These are phyloP conservation scores for Saccharum spontaneum DNA, from an alignment of 176 grass and related monocot genomes.

Conservation along the genomic window DNA sequence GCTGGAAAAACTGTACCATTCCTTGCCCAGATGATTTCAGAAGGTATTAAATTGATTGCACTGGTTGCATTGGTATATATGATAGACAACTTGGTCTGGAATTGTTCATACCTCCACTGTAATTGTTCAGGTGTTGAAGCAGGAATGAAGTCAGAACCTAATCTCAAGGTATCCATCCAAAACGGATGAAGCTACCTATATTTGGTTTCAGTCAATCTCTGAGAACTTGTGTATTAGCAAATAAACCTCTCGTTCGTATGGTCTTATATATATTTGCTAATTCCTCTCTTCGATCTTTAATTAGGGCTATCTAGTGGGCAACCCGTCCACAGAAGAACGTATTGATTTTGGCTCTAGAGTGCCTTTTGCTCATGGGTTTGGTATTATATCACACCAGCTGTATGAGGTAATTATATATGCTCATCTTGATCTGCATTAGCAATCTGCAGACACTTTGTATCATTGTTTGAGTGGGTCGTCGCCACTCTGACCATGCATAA, in stretches of 20 bases:
- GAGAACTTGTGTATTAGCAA: too few relatives aligned
- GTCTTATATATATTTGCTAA: background rate
- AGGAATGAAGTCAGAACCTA: background rate
- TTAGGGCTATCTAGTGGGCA: constrained; percentile 55
- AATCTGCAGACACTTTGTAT: background rate
- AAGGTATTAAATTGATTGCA: constrained; percentile 28
- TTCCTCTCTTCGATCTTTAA: background rate
- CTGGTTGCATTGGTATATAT: background rate
- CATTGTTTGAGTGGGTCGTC: background rate
- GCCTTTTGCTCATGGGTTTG: constrained; percentile 49
- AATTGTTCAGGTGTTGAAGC: constrained; percentile 26
- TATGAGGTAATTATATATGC: constrained; percentile 42
- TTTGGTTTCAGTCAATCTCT: too few relatives aligned
- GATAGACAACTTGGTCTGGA: too few relatives aligned
- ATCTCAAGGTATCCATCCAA: constrained; percentile 26
- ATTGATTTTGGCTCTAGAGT: constrained; percentile 28
- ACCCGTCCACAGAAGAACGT: constrained; percentile 28
- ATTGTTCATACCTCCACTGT: background rate
- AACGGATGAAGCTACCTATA: too few relatives aligned
- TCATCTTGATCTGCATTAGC: background rate
- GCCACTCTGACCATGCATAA: background rate
- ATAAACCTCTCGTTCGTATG: background rate
- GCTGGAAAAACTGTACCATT: constrained; percentile 47
- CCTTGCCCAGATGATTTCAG: constrained; percentile 44
- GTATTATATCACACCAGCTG: constrained; percentile 60